Evolutionary conservation across 2,329 filamentous ascomycete species (phyloP), one percentile per base, ranked within the genome.

Genomic region (Xylaria digitata): DNA sequence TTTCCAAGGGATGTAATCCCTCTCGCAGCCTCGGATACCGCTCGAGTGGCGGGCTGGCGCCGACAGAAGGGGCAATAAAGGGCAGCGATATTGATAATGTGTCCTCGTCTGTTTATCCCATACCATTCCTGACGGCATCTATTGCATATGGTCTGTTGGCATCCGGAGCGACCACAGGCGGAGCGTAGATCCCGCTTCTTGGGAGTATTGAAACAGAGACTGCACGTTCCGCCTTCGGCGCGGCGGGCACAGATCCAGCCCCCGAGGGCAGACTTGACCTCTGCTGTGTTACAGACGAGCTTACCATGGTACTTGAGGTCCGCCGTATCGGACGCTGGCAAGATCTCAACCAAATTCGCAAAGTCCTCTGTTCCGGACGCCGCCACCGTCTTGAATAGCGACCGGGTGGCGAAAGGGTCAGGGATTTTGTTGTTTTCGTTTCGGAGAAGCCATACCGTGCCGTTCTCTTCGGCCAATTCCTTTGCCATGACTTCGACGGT

Each of bases 1-100:
- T 81, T 76, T 1, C 75, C 78, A 3, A 86, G 73, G 1, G 73
- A 74, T 3, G 79, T 78, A 58, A 82, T 78, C 0, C 19, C 42
- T n/a, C 48, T 6, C 11, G 55, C 30, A 9, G 40, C 40, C 48
- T 40, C 21, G 19, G 55, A 34, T 6, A 60, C 19, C 11, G 43
- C 80, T 59, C 76, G 76, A 4, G 80, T 71, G 1, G 78, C 76
- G 0, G 83, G 83, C 49, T 72, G 75, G 0, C 83, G 79, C 26
- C 84, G 78, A 65, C 84, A 86, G 74, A 86, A 86, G 0, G 84
- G 83, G 65, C 84, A 85, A 1, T 72, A 76, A 4, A 86, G 79
- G 0, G 84, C 82, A 0, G 83, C 82, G 0, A 81, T 71, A 66
- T 86, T 85, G 71, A 86, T 79, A 13, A 85, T 76, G 0, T 72